Percentiles rank a stretch among this genome's conserved stretches.
Conservation (phyloP, 495 filamentous ascomycete genomes). For the Staphylotrichum longicolle region DNA sequence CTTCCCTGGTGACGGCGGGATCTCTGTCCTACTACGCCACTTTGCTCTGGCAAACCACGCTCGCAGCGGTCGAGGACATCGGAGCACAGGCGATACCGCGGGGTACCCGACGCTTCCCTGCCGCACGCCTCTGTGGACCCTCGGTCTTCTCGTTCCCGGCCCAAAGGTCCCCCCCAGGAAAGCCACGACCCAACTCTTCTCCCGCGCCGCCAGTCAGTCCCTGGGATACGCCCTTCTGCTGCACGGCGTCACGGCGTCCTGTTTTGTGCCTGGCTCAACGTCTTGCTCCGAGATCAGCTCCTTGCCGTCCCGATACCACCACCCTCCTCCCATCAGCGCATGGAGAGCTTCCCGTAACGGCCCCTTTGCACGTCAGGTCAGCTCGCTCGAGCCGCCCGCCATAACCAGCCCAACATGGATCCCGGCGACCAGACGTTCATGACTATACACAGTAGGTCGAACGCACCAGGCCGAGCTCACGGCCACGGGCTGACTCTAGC, state of each 20-base stretch:
- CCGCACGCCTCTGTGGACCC: slow-evolving; percentile 13
- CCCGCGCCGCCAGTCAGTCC: slow-evolving; percentile 7
- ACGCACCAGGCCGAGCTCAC: background rate
- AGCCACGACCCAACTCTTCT: slow-evolving; percentile 6
- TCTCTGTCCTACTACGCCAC: slow-evolving; percentile 42
- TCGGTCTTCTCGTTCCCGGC: slow-evolving; percentile 16
- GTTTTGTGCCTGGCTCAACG: slow-evolving; percentile 21
- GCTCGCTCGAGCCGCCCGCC: slow-evolving; percentile 40
- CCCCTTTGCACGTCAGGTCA: slow-evolving; percentile 29
- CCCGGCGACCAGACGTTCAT: slow-evolving; percentile 78
- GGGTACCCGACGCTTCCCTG: slow-evolving; percentile 16
- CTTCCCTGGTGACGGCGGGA: slow-evolving; percentile 41
- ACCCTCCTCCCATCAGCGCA: slow-evolving; percentile 23
- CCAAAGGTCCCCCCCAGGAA: background rate
- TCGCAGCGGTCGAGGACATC: slow-evolving; percentile 21
- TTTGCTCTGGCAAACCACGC: slow-evolving; percentile 17
- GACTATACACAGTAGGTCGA: slow-evolving; percentile 78
- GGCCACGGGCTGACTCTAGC: slow-evolving; percentile 11
- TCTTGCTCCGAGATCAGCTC: slow-evolving; percentile 23
- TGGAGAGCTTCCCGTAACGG: slow-evolving; percentile 36
- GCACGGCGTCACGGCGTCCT: slow-evolving; percentile 18
- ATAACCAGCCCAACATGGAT: slow-evolving; percentile 57
- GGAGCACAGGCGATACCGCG: slow-evolving; percentile 18
- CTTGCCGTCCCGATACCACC: slow-evolving; percentile 11
- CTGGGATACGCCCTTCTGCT: slow-evolving; percentile 16